Evolutionary conservation across 2,329 filamentous ascomycete genomes (phyloP).

Genomic region (Alternaria gansuensis): DNA sequence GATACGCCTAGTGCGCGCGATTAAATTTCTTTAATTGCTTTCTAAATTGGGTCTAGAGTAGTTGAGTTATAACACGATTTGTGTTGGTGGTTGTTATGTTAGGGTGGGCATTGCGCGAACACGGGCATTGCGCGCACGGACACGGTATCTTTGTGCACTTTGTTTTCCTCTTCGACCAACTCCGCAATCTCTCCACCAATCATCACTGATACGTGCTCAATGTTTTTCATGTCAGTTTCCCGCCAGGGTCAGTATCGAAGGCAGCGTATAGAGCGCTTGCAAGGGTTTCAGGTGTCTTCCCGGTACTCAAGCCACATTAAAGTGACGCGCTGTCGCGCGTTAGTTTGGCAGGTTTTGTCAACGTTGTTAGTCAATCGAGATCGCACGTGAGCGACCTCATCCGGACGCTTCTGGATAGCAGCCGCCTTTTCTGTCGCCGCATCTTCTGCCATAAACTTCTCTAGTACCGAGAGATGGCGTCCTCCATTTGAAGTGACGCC

Average conservation of each 20-base stretch:
- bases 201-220: neutral
- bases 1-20: too few species aligned
- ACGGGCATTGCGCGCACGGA: too few species aligned
- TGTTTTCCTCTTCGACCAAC: neutral
- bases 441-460: conserved; percentile 9
- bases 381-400: neutral
- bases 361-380: neutral
- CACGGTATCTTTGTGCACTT: neutral
- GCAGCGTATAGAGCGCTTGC: conserved; percentile 6
- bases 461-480: conserved; percentile 6
- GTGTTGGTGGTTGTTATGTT: too few species aligned
- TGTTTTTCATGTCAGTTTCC: neutral
- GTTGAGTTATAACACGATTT: too few species aligned
- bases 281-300: conserved; percentile 5
- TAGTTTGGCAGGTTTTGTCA: neutral
- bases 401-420: neutral
- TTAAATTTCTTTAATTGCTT: too few species aligned
- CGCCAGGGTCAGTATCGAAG: conserved; percentile 7
- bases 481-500: conserved; percentile 14
- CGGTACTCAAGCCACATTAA: conserved; percentile 9
- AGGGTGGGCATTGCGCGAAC: too few species aligned
- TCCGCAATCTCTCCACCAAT: conserved; percentile 9
- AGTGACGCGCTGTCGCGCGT: neutral
- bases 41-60: too few species aligned
- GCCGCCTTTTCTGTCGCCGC: neutral